These are phyloP conservation scores for Xylaria sp. DNA, from an alignment of 2,329 filamentous ascomycete genomes.

Conservation along the genomic window DNA sequence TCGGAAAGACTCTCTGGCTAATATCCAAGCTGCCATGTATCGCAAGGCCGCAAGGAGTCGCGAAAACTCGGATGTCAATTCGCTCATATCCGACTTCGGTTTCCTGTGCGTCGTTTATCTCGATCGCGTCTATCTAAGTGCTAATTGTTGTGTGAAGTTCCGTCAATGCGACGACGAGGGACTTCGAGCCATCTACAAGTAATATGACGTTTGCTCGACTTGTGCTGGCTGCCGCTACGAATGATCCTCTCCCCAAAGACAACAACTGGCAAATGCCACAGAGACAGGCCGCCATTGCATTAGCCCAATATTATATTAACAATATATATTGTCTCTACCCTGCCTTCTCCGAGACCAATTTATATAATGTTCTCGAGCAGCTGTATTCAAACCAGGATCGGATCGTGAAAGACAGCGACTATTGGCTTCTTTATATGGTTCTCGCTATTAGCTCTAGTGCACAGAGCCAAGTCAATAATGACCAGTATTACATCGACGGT, in stretches of 20 bases:
- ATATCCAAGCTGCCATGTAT: slow-evolving; percentile 71
- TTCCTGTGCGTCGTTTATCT: slow-evolving; percentile 71
- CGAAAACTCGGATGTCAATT: slow-evolving; percentile 89
- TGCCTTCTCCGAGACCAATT: slow-evolving; percentile 80
- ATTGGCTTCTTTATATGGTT: slow-evolving; percentile 90
- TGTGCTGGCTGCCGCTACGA: slow-evolving; percentile 83
- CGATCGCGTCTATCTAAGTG: slow-evolving; percentile 23
- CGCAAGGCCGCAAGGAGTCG: slow-evolving; percentile 72
- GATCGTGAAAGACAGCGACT: slow-evolving; percentile 74
- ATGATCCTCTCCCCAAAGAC: slow-evolving; percentile 75
- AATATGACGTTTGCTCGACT: slow-evolving; percentile 94
- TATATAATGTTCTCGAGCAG: slow-evolving; percentile 83
- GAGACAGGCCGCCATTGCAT: slow-evolving; percentile 72
- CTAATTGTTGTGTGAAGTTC: slow-evolving; percentile 64
- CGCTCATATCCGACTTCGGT: slow-evolving; percentile 92
- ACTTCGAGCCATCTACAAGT: slow-evolving; percentile 88
- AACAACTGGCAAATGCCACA: slow-evolving; percentile 74
- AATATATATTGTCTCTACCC: slow-evolving; percentile 85
- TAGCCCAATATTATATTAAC: slow-evolving; percentile 86
- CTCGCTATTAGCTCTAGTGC: slow-evolving; percentile 83
- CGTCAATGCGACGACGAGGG: slow-evolving; percentile 92
- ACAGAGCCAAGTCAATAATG: slow-evolving; percentile 76
- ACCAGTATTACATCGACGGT: slow-evolving; percentile 69
- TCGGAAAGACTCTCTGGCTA: slow-evolving; percentile 72
- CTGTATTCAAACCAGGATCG: slow-evolving; percentile 78